phyloP scores from a whole-genome alignment of 331 rosid genomes.

The Malus hybrid region DNA sequence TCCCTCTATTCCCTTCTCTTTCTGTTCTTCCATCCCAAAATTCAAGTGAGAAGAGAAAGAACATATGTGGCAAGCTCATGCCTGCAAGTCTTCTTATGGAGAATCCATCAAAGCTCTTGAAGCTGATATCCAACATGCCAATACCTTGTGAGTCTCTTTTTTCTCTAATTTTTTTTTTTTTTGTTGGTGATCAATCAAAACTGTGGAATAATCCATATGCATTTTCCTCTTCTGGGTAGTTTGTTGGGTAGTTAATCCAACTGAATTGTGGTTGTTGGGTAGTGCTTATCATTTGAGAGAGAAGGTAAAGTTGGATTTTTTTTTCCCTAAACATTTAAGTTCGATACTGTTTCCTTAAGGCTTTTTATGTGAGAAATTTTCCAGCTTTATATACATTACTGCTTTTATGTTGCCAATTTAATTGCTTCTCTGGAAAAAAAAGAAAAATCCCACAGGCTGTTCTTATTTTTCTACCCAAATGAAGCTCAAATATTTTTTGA shows the following conservation, averaged over 20 bases:
- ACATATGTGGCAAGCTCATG: constrained; percentile 53
- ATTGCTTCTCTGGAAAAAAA: too few relatives aligned
- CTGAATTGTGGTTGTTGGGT: constrained; percentile 11
- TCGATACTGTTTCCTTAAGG: not conserved
- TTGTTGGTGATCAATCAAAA: not conserved
- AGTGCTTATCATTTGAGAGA: constrained; percentile 3
- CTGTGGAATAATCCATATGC: constrained; percentile 5
- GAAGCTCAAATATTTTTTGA: not conserved
- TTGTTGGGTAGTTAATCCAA: not conserved
- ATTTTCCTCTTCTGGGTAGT: constrained; percentile 6
- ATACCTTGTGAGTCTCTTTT: constrained; percentile 45
- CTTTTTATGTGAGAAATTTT: not conserved
- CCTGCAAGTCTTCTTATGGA: constrained; percentile 35
- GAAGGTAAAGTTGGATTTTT: constrained; percentile 1
- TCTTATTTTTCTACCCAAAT: not conserved
- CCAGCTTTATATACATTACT: not conserved
- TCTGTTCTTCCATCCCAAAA: not conserved
- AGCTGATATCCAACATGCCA: constrained; percentile 72
- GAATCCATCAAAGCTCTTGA: constrained; percentile 70
- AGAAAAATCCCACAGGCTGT: too few relatives aligned
- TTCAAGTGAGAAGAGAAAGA: not conserved
- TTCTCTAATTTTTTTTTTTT: not conserved
- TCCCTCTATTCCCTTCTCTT: not conserved
- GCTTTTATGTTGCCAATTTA: not conserved
- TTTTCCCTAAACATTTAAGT: not conserved